A percentile compares a stretch with the other conserved stretches of the same genome.
These are phyloP conservation scores for Davidsoniella australis DNA, from an alignment of 2,329 filamentous ascomycete genomes.

Conservation along the genomic window DNA sequence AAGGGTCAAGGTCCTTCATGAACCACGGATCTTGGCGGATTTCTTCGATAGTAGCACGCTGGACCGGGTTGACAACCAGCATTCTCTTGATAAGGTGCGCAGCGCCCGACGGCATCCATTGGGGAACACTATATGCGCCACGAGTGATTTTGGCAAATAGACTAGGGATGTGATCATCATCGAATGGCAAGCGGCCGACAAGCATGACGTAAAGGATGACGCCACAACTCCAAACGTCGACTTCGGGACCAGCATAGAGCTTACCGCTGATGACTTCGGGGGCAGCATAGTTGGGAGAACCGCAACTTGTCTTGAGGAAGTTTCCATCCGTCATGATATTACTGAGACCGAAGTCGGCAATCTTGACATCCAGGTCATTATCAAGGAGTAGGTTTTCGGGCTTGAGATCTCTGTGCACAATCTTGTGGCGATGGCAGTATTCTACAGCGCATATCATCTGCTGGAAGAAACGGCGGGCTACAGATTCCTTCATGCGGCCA, in stretches of 20 bases:
- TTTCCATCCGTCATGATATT: conserved; percentile 99
- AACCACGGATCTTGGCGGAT: conserved; percentile 95
- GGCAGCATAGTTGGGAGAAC: conserved; percentile 94
- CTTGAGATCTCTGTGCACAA: conserved; percentile 93
- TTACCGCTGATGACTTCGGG: conserved; percentile 97
- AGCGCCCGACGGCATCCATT: conserved; percentile 76
- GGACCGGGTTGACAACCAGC: conserved; percentile 87
- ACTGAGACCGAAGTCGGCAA: conserved; percentile 94
- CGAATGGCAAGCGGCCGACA: conserved; percentile 75
- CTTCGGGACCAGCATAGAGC: conserved; percentile 90
- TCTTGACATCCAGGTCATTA: conserved; percentile 94
- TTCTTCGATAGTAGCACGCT: conserved; percentile 83
- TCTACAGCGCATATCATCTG: conserved; percentile 98
- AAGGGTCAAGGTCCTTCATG: conserved; percentile 65
- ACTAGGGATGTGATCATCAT: conserved; percentile 95
- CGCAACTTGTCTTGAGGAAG: conserved; percentile 95
- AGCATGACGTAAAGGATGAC: conserved; percentile 77
- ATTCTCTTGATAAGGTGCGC: conserved; percentile 73
- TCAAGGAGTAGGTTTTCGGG: conserved; percentile 93
- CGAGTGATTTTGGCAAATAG: conserved; percentile 96
- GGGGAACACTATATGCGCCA: conserved; percentile 81
- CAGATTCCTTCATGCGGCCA: conserved; percentile 75
- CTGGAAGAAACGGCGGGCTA: conserved; percentile 96
- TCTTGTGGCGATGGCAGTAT: conserved; percentile 97
- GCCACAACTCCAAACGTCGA: conserved; percentile 95